phyloP scores from a whole-genome alignment of 78 protist genomes.

The Dictyostelium capitatum region DNA sequence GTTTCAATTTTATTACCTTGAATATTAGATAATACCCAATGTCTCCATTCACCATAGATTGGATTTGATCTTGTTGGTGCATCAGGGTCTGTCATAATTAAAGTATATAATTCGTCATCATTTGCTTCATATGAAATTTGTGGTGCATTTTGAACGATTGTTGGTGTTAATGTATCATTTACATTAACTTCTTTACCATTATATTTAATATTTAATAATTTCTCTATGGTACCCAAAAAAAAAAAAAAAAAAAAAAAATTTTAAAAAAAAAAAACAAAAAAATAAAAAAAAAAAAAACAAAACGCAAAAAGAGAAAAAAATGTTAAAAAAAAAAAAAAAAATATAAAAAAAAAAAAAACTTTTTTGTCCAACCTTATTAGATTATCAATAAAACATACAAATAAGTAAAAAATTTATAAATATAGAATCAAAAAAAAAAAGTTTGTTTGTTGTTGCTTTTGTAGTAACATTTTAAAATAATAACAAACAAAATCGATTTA shows the following conservation, averaged over 20 bases:
- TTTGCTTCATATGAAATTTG: slow-evolving; percentile 26
- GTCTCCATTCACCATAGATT: slow-evolving; percentile 49
- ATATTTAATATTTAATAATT: slow-evolving; percentile 5
- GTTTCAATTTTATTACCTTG: slow-evolving; percentile 45
- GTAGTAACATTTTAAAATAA: too few species aligned
- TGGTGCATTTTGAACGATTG: slow-evolving; percentile 43
- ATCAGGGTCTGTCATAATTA: slow-evolving; percentile 56
- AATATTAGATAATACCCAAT: slow-evolving; percentile 51
- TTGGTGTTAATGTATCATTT: slow-evolving; percentile 34
- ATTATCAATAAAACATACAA: too few species aligned
- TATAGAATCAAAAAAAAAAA: too few species aligned
- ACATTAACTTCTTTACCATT: neutral
- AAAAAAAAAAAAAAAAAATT: neutral
- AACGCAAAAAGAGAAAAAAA: neutral
- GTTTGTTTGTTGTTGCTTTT: neutral
- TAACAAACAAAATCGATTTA: too few species aligned
- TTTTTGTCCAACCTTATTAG: too few species aligned
- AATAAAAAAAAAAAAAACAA: neutral
- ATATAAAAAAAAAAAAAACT: neutral
- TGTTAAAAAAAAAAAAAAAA: too few species aligned
- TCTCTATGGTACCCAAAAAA: neutral
- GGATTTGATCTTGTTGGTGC: slow-evolving; percentile 62
- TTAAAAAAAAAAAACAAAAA: neutral
- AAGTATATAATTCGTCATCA: slow-evolving; percentile 24
- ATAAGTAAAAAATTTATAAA: too few species aligned